These are phyloP conservation scores for Neurospora sp. DNA, from an alignment of 495 filamentous ascomycete genomes.

Conservation along the genomic window DNA sequence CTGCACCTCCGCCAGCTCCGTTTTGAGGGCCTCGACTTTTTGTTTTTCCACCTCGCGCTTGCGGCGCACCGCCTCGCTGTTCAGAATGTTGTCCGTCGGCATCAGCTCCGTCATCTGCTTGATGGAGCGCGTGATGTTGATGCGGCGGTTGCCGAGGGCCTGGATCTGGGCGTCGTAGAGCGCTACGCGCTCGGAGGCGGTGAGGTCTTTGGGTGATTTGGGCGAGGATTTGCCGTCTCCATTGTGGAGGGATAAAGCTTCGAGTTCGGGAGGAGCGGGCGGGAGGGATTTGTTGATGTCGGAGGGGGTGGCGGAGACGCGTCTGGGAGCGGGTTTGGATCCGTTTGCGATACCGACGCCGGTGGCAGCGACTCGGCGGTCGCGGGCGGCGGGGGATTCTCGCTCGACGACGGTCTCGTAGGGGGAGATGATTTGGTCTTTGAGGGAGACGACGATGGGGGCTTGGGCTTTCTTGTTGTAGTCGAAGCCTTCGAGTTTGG, in stretches of 20 bases:
- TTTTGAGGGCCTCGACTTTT: conserved; percentile 57
- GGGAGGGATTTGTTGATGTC: conserved; percentile 47
- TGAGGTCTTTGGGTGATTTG: conserved; percentile 24
- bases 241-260: neutral
- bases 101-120: conserved; percentile 60
- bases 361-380: conserved; percentile 4
- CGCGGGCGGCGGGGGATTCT: conserved; percentile 7
- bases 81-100: conserved; percentile 41
- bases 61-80: conserved; percentile 31
- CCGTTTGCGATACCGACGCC: neutral
- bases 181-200: conserved; percentile 51
- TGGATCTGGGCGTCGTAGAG: conserved; percentile 57
- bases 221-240: neutral
- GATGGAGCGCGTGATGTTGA: conserved; percentile 62
- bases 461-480: conserved; percentile 5
- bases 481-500: conserved; percentile 7
- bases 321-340: neutral
- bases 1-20: conserved; percentile 69
- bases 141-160: conserved; percentile 52
- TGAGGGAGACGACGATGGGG: conserved; percentile 19
- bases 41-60: conserved; percentile 59
- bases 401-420: neutral
- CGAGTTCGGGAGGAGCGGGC: conserved; percentile 39
- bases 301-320: conserved; percentile 16
- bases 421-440: conserved; percentile 19